These are phyloP conservation scores for Parachaetomium inaequale DNA, from an alignment of 495 filamentous ascomycete species.

Conservation along the genomic window DNA sequence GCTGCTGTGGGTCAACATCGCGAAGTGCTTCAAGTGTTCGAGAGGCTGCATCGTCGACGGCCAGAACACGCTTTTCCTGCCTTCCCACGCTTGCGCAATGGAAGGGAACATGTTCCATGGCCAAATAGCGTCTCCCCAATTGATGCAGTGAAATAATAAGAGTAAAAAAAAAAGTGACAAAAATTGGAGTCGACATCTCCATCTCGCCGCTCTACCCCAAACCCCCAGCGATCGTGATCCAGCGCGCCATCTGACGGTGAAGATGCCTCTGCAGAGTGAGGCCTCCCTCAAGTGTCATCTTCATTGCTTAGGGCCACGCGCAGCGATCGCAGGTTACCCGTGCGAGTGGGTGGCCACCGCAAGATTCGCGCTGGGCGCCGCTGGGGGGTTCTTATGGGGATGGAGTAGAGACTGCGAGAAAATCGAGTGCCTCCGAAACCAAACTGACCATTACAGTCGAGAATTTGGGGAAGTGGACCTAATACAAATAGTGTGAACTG, in stretches of 20 bases:
- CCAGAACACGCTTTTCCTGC: background rate
- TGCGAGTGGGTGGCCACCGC: conserved; percentile 50
- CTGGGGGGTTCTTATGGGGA: conserved; percentile 47
- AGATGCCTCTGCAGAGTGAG: conserved; percentile 53
- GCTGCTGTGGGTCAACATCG: background rate
- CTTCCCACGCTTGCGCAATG: background rate
- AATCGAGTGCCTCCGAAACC: conserved; percentile 46
- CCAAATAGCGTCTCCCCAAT: background rate
- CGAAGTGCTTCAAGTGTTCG: background rate
- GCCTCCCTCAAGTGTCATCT: conserved; percentile 48
- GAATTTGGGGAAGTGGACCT: conserved; percentile 6
- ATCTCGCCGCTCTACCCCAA: conserved; percentile 46
- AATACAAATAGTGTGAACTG: conserved; percentile 22
- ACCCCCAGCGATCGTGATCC: conserved; percentile 51
- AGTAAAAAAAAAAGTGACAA: conserved; percentile 36
- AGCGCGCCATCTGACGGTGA: conserved; percentile 52
- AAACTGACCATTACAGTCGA: conserved; percentile 50
- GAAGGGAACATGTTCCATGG: background rate
- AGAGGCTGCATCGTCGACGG: background rate
- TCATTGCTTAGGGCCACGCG: conserved; percentile 48
- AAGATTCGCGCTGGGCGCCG: conserved; percentile 52
- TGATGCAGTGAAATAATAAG: background rate
- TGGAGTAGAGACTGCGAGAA: conserved; percentile 42
- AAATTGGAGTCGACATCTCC: conserved; percentile 45
- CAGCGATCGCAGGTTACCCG: conserved; percentile 50